Conservation (phyloP, 352 stramenopile species). For the Phytopythium litorale region DNA sequence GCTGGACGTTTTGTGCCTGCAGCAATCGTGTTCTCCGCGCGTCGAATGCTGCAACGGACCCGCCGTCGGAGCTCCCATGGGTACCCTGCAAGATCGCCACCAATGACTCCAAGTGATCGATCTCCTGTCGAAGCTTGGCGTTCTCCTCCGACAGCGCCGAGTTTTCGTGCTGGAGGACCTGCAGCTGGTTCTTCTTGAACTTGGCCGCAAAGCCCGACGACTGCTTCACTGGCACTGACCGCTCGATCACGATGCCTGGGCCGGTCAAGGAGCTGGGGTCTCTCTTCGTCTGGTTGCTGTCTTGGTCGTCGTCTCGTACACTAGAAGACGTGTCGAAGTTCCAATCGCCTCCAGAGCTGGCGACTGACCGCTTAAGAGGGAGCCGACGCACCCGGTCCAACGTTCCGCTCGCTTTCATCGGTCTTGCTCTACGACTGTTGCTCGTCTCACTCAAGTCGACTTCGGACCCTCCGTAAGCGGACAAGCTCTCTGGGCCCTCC, state of each 20-base stretch:
- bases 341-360: constrained; percentile 10
- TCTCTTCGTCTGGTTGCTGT: constrained; percentile 2
- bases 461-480: neutral
- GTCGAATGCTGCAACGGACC: constrained; percentile 16
- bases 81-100: constrained; percentile 28
- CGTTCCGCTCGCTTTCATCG: constrained; percentile 1
- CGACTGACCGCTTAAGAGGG: neutral
- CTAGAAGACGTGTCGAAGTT: constrained; percentile 27
- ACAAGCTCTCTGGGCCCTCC: constrained; percentile 9
- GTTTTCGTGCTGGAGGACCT: constrained; percentile 44
- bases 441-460: neutral
- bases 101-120: constrained; percentile 42
- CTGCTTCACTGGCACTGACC: constrained; percentile 16
- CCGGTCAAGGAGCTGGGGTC: neutral
- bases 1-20: constrained; percentile 59
- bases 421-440: neutral
- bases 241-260: constrained; percentile 28
- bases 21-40: constrained; percentile 32
- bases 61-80: constrained; percentile 14
- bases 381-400: constrained; percentile 2
- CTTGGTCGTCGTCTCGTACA: constrained; percentile 12
- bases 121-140: constrained; percentile 32
- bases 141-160: constrained; percentile 32
- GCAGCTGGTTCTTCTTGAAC: constrained; percentile 38
- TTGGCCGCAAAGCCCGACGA: constrained; percentile 27